Percentiles rank a stretch among this genome's conserved stretches.
Conservation (phyloP, 23 red algal species). For the Porphyridium purpureum region DNA sequence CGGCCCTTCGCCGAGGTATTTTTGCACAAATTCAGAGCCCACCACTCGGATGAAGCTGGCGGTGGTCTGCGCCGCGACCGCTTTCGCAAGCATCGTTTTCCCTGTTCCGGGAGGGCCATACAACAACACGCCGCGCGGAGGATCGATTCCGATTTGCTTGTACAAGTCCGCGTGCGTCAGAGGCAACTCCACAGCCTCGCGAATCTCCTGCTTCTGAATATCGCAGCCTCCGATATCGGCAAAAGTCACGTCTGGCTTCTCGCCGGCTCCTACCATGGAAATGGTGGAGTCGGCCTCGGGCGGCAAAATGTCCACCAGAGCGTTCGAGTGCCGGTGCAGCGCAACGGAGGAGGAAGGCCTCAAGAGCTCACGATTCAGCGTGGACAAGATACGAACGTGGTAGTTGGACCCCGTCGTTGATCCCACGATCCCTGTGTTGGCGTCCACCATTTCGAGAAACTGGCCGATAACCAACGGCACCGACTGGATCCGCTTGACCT, state of each 20-base stretch:
- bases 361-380: constrained; percentile 82
- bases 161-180: constrained; percentile 90
- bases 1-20: constrained; percentile 98
- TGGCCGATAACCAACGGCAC: constrained; percentile 95
- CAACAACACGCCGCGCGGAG: constrained; percentile 84
- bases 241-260: constrained; percentile 92
- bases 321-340: constrained; percentile 94
- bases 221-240: constrained; percentile 90
- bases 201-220: constrained; percentile 99
- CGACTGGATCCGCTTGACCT: constrained; percentile 96
- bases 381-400: constrained; percentile 81
- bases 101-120: constrained; percentile 93
- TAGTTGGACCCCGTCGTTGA: constrained; percentile 92
- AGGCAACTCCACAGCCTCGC: constrained; percentile 96
- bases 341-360: constrained; percentile 93
- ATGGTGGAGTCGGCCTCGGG: constrained; percentile 96
- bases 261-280: constrained; percentile 75
- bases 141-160: constrained; percentile 96
- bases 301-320: constrained; percentile 86
- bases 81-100: constrained; percentile 98
- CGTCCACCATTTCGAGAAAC: constrained; percentile 98
- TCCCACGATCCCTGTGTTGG: constrained; percentile 78
- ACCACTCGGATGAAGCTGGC: constrained; percentile 93
- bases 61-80: constrained; percentile 94
- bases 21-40: constrained; percentile 96